These are phyloP conservation scores for Xerocomus potaroensis DNA, from an alignment of 768 basidiomycete species.

Conservation along the genomic window DNA sequence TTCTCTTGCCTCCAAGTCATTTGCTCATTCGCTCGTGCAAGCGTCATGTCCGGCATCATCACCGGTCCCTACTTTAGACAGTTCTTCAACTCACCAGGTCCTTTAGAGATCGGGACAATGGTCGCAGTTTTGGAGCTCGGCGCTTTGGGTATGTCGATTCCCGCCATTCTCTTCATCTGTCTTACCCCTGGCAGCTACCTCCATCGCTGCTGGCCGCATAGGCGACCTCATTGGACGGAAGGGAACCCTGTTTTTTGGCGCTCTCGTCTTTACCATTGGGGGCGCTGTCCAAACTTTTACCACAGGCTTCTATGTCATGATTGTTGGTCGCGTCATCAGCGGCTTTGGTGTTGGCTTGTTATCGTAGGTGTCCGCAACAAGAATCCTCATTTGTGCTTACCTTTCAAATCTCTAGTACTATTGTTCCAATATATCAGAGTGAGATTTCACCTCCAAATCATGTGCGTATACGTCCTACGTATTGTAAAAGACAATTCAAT, in stretches of 20 bases:
- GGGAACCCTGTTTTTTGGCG: slow-evolving; percentile 80
- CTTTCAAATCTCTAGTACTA: slow-evolving; percentile 52
- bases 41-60: slow-evolving; percentile 91
- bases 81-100: slow-evolving; percentile 75
- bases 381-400: slow-evolving; percentile 3
- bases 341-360: slow-evolving; percentile 90
- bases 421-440: slow-evolving; percentile 92
- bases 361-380: slow-evolving; percentile 49
- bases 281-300: slow-evolving; percentile 85
- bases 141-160: slow-evolving; percentile 63
- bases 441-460: slow-evolving; percentile 93
- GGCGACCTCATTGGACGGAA: slow-evolving; percentile 85
- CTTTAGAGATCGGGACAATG: slow-evolving; percentile 84
- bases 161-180: background rate
- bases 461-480: slow-evolving; percentile 38
- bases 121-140: slow-evolving; percentile 94
- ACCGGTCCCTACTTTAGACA: slow-evolving; percentile 79
- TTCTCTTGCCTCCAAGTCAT: background rate
- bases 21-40: slow-evolving; percentile 25
- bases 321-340: slow-evolving; percentile 75
- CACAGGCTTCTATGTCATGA: slow-evolving; percentile 73
- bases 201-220: slow-evolving; percentile 81
- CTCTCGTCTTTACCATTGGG: slow-evolving; percentile 79
- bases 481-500: background rate
- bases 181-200: slow-evolving; percentile 57